Evolutionary conservation across 1,284 basidiomycete species (phyloP), one percentile per base, ranked within the genome.

Genomic region (Ustilago vetiveriae): DNA sequence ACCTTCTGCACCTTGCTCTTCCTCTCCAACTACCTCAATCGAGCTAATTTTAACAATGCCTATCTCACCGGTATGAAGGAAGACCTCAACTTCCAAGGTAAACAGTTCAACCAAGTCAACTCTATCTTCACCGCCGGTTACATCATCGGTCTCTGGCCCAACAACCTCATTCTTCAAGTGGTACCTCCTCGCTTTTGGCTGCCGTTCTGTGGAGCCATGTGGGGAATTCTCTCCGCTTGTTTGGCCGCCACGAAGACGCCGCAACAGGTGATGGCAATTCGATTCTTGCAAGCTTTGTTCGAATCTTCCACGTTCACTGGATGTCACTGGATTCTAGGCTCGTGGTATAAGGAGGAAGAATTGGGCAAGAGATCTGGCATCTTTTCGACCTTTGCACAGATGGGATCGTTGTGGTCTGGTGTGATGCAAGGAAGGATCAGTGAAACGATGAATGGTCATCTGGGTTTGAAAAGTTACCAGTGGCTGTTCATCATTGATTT

Each of bases 21-120:
- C 42, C 63, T 72, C 32, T 54, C 46, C 30, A 75, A 73, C 51
- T 73, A 75, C 42, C 57, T 75, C 38, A 74, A 74, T 36, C 44
- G 73, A 8, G 54, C 63, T 38, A 74, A 74, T 56, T 75, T 75
- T 39, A 27, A 35, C 44, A 70, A 70, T 45, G 62, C 60, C 43
- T 90, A 90, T 79, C 89, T 92, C 16, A 90, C 89, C 4, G 91
- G 90, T 4, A 91, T 92, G 90, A 88, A 86, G 69, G 89, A 92
- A 81, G 90, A 90, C 40, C 85, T 92, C 29, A 74, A 85, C 57
- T 88, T 91, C 87, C 82, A 85, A 44, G 89, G 89, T 27, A 89
- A 86, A 37, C 85, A 91, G 59, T 88, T 87, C 78, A 91, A 91
- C 72, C 79, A 80, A 68, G 80, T 81, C 63, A 79, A 88, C 87